Base-by-base conservation (phyloP, 2,329 filamentous ascomycete genomes). In the Neophaeococcomyces aloes region DNA sequence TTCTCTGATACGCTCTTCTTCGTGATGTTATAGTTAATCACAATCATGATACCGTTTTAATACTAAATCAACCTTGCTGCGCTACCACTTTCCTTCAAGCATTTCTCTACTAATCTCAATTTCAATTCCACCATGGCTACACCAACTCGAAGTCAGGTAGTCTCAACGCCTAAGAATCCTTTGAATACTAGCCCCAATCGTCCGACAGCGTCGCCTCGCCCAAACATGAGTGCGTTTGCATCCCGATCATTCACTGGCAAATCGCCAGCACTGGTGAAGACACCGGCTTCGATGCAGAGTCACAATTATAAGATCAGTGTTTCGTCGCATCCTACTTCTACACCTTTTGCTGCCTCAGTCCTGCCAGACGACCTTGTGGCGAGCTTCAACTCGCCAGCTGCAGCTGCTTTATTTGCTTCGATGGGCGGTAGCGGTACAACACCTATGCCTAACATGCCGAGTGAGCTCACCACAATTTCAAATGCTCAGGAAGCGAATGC, bases 351-450 rank as follows among this genome's bases (percentile, higher is more conserved):
- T 4, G 60, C 57, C 10, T 54, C 57, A 6, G 53, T 58, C 13
- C 35, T 56, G 15, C 55, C 62, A 23, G 66, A 69, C 27, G 66
- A 69, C n/a, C n/a, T n/a, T 29, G 51, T 63, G 2, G 60, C 66
- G 18, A 59, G 59, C 15, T 63, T 69, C 49, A 68, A 63, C 43
- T 69, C 66, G 4, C 66, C 66, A 18, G 66, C 66, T 7, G 64
- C 66, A 3, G 64, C 66, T 6, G 55, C 68, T 29, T 64, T 65
- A 7, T 50, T 56, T 13, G 45, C 50, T 30, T 46, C 47, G 3
- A 37, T 56, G 14, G 53, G 47, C 10, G 36, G 42, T 15, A 50
- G 46, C 21, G 51, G 49, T 21, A 31, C 54, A 37, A 55, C 52
- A n/a, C 52, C 52, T 11, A 27, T 56, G 18, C 43, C 38, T 14